phyloP scores from a whole-genome alignment of 345 rosid genomes.

The Syzygium oleosum region DNA sequence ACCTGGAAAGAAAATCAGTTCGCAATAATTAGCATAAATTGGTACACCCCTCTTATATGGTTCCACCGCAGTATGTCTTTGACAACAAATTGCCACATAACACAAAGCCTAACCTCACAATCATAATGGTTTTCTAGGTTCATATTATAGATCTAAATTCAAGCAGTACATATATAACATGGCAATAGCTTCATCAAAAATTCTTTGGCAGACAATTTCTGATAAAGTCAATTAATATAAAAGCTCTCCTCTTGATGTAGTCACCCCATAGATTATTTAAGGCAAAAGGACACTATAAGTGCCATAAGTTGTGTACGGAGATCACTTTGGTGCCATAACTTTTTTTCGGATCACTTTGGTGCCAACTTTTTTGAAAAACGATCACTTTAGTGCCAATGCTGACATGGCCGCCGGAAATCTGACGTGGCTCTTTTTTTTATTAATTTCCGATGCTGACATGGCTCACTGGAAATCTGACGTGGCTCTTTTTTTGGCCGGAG shows the following conservation, averaged over 20 bases:
- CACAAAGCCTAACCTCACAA: not conserved
- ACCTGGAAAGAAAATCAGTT: conserved; percentile 27
- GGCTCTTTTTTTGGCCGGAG: too few species aligned
- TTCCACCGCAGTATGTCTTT: not conserved
- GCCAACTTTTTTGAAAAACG: too few species aligned
- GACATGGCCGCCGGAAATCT: too few species aligned
- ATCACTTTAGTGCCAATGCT: too few species aligned
- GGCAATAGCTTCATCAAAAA: not conserved
- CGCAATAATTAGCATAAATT: not conserved
- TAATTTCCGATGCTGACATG: too few species aligned
- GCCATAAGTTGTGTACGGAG: too few species aligned
- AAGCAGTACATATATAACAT: not conserved
- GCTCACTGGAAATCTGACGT: too few species aligned
- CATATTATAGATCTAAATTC: not conserved
- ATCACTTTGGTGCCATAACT: too few species aligned
- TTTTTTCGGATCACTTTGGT: too few species aligned
- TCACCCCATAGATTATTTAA: not conserved
- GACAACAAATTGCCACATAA: not conserved
- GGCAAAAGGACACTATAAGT: too few species aligned
- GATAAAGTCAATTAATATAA: not conserved
- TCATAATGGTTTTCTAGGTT: not conserved
- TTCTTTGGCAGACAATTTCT: not conserved
- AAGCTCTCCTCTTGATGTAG: not conserved
- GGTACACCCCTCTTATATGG: not conserved
- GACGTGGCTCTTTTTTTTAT: too few species aligned